These are phyloP conservation scores for Boletus rubescentipes DNA, from an alignment of 768 basidiomycete genomes.

Conservation along the genomic window DNA sequence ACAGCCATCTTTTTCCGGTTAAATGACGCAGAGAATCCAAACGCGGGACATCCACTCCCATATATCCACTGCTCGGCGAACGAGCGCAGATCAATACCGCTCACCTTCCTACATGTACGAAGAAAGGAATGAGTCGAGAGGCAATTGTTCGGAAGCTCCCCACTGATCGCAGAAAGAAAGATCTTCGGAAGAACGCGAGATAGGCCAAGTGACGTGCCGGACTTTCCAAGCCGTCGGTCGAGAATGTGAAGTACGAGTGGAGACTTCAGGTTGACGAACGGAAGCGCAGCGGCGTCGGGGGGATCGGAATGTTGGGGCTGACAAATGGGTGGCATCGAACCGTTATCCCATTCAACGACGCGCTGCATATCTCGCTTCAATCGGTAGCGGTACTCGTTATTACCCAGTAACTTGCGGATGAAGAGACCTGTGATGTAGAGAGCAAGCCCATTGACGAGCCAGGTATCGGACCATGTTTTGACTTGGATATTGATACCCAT, in stretches of 20 bases:
- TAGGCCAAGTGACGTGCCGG: constrained; percentile 91
- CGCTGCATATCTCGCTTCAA: constrained; percentile 97
- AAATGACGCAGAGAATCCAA: constrained; percentile 87
- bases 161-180: constrained; percentile 90
- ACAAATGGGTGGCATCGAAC: constrained; percentile 89
- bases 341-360: constrained; percentile 83
- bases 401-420: constrained; percentile 83
- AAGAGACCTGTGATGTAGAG: constrained; percentile 89
- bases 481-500: constrained; percentile 94
- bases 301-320: constrained; percentile 84
- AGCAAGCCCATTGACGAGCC: constrained; percentile 95
- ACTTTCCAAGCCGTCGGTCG: constrained; percentile 90
- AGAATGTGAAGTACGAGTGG: constrained; percentile 96
- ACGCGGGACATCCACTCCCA: constrained; percentile 92
- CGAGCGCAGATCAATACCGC: constrained; percentile 82
- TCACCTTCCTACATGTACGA: constrained; percentile 88
- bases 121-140: constrained; percentile 91
- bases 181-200: constrained; percentile 94
- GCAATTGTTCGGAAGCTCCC: constrained; percentile 81
- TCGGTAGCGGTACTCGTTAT: constrained; percentile 95
- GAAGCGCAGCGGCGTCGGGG: constrained; percentile 72
- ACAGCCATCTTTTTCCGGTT: constrained; percentile 98
- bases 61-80: constrained; percentile 99
- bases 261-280: constrained; percentile 93
- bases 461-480: constrained; percentile 89